phyloP scores from a whole-genome alignment of 192 early-diverging fungal species.

The Kappamyces sp. region DNA sequence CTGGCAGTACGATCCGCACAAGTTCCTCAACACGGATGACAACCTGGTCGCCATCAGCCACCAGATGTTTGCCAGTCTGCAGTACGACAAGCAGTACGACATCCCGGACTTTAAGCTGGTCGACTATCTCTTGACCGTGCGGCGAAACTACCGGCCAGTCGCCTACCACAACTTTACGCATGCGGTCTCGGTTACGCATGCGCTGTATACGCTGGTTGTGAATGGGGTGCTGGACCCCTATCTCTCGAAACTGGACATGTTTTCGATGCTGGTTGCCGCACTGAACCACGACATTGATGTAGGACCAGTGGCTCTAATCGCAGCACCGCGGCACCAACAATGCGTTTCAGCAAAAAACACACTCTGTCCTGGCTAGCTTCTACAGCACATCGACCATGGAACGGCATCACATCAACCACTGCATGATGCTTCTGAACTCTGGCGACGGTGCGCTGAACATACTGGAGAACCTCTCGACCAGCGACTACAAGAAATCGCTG shows the following conservation, averaged over 20 bases:
- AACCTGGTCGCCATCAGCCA: conserved; percentile 23
- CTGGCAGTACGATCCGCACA: conserved; percentile 28
- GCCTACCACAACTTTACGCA: conserved; percentile 48
- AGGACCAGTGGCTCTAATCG: no score
- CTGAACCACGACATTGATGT: conserved; percentile 44
- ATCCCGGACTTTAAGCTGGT: conserved; percentile 31
- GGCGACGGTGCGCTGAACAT: conserved; percentile 27
- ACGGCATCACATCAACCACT: conserved; percentile 43
- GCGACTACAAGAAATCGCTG: conserved; percentile 28
- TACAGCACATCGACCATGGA: conserved; percentile 39
- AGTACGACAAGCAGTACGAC: conserved; percentile 19
- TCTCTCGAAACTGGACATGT: conserved; percentile 28
- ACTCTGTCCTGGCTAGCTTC: conserved; percentile 33
- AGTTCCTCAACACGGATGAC: conserved; percentile 24
- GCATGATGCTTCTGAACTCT: conserved; percentile 35
- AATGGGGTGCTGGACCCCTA: conserved; percentile 17
- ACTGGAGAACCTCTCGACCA: conserved; percentile 18
- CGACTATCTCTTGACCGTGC: conserved; percentile 33
- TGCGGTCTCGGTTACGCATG: conserved; percentile 36
- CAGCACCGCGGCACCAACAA: conserved; percentile 45
- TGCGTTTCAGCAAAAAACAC: conserved; percentile 33
- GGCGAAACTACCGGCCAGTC: conserved; percentile 37
- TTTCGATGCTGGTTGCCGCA: conserved; percentile 39
- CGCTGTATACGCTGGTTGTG: conserved; percentile 21
- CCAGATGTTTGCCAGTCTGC: conserved; percentile 32